Evolutionary conservation across 768 basidiomycete species (phyloP).

Genomic region (Serendipita sp.): DNA sequence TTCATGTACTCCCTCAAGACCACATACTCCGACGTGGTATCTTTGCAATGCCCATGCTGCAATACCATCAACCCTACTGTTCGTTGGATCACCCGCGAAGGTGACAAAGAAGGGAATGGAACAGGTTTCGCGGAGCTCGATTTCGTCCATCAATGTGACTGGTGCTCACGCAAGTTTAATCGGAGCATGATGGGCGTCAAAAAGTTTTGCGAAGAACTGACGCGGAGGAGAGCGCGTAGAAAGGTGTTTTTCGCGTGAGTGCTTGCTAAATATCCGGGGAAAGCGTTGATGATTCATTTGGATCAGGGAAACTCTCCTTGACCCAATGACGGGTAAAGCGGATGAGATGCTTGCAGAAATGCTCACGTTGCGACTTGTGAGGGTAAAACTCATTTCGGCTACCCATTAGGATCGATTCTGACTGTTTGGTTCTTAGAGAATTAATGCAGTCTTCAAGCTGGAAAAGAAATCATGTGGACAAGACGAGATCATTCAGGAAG

Average conservation of each 20-base stretch:
- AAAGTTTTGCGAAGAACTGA: constrained; percentile 3
- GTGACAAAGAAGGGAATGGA: neutral
- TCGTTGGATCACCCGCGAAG: neutral
- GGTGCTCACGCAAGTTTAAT: neutral
- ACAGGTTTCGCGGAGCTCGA: neutral
- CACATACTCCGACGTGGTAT: neutral
- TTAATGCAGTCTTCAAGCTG: neutral
- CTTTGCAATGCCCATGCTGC: neutral
- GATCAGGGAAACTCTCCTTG: neutral
- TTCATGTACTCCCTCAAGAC: neutral
- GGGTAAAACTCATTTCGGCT: neutral
- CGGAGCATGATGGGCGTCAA: neutral
- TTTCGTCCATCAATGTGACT: neutral
- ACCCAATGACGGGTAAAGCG: neutral
- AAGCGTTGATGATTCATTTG: neutral
- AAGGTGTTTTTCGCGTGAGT: constrained; percentile 3
- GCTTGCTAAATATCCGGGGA: neutral
- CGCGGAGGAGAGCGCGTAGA: neutral
- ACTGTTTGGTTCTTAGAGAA: neutral
- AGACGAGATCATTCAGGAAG: neutral
- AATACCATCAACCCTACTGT: neutral
- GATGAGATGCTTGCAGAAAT: neutral
- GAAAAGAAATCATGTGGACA: neutral
- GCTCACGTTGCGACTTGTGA: neutral
- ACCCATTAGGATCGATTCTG: neutral